Base-by-base conservation (phyloP, 148 eudicot species). In the Bassia scoparia region DNA sequence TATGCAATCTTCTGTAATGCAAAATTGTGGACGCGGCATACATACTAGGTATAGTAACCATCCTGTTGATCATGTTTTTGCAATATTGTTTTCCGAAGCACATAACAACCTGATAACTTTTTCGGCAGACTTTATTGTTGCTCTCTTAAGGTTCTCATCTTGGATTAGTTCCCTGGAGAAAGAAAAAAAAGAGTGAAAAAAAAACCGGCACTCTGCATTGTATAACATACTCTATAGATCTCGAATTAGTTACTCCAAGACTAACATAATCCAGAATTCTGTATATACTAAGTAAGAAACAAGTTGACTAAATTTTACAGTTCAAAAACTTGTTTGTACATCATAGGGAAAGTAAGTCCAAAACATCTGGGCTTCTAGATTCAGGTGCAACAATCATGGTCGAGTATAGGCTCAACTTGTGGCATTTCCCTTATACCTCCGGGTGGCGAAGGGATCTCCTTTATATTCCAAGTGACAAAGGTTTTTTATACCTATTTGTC, bases 1-100 rank as follows among this genome's bases (percentile, higher is more conserved):
- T n/a, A n/a, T n/a, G n/a, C n/a, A n/a, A n/a, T n/a, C 55, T 71
- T 61, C 48, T 70, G 61, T 78, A 85, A 76, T 89, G 77, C 26
- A 94, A 73, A 61, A 94, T 77, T 68, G 88, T 82, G 41, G 79
- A 86, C 16, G 98, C 98, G 24, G 98, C 98, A 55, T 89, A 82
- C 87, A 83, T 84, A 69, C 97, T 91, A 35, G 98, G 96, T 43
- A 82, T 69, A 37, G 75, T 67, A 70, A 44, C 74, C 74, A 23
- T 62, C 75, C 72, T 27, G 38, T n/a, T 33, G 50, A 54, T 78
- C 83, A 26, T 56, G 21, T 29, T n/a, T 46, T 80, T 26, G 44
- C 38, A 20, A 59, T 78, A 66, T 68, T 58, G 58, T 70, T 82
- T 68, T 68, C 69, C 20, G 84, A 67, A 65, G 97, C 91, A 63